Percentiles rank a stretch among this genome's conserved stretches.
Evolutionary conservation across 257 asterid species (phyloP).

Genomic region (Misopates orontium): DNA sequence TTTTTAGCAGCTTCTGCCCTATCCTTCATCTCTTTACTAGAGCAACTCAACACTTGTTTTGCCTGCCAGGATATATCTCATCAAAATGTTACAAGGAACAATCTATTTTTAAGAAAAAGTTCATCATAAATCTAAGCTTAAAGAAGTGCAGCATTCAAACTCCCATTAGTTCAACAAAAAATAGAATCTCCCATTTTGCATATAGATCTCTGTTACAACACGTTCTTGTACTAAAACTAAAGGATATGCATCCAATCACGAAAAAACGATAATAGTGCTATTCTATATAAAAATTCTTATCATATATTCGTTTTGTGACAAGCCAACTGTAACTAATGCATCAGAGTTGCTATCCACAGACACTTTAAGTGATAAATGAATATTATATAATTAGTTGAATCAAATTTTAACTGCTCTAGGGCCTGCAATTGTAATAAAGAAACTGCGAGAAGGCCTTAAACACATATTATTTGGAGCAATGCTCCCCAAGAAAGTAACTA

Average conservation of each 20-base stretch:
- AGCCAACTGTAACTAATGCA: too few relatives aligned
- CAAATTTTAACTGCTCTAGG: too few relatives aligned
- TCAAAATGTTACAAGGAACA: constrained; percentile 13
- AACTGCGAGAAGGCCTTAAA: too few relatives aligned
- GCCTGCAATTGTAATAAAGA: too few relatives aligned
- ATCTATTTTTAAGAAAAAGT: not conserved
- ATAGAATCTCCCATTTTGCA: not conserved
- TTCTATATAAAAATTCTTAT: too few relatives aligned
- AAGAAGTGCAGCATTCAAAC: not conserved
- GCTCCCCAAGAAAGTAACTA: too few relatives aligned
- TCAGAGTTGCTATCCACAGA: too few relatives aligned
- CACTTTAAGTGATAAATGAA: too few relatives aligned
- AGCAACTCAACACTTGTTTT: constrained; percentile 41
- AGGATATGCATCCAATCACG: not conserved
- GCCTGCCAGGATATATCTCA: constrained; percentile 39
- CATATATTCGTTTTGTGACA: too few relatives aligned
- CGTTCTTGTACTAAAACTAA: not conserved
- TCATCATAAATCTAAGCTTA: constrained; percentile 12
- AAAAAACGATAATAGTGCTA: not conserved
- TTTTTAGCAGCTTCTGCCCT: constrained; percentile 29
- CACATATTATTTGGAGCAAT: too few relatives aligned
- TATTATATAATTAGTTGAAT: too few relatives aligned
- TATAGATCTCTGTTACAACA: not conserved
- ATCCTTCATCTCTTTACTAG: constrained; percentile 46
- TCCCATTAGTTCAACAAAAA: constrained; percentile 11